phyloP scores from a whole-genome alignment of 2,329 filamentous ascomycete genomes.

The Colletotrichum incanum region DNA sequence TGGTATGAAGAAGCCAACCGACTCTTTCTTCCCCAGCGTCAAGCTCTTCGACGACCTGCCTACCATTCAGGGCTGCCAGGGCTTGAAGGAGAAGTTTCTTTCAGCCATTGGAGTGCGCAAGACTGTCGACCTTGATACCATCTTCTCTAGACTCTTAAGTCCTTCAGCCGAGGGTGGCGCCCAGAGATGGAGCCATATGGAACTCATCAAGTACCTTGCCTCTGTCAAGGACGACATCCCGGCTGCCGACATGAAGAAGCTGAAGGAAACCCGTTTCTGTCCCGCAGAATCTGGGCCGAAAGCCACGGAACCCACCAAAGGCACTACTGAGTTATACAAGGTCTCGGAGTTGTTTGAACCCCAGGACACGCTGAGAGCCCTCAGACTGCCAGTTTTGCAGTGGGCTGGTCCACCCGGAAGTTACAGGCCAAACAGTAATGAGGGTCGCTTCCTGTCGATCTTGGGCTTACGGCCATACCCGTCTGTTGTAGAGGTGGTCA shows the following conservation, averaged over 20 bases:
- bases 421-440: slow-evolving; percentile 75
- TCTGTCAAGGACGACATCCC: slow-evolving; percentile 94
- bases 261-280: slow-evolving; percentile 85
- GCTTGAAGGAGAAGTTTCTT: slow-evolving; percentile 93
- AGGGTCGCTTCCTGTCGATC: slow-evolving; percentile 80
- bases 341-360: slow-evolving; percentile 88
- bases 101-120: slow-evolving; percentile 89
- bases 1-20: slow-evolving; percentile 88
- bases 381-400: slow-evolving; percentile 83
- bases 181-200: slow-evolving; percentile 90
- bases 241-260: slow-evolving; percentile 81
- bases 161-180: slow-evolving; percentile 68
- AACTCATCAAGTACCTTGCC: slow-evolving; percentile 93
- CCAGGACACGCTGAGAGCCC: slow-evolving; percentile 76
- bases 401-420: slow-evolving; percentile 81
- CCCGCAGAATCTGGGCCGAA: slow-evolving; percentile 78
- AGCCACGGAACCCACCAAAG: slow-evolving; percentile 69
- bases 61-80: slow-evolving; percentile 80
- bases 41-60: slow-evolving; percentile 96
- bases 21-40: slow-evolving; percentile 94
- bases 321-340: slow-evolving; percentile 73
- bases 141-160: slow-evolving; percentile 88
- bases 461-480: slow-evolving; percentile 84
- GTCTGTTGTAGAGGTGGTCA: slow-evolving; percentile 80
- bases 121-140: slow-evolving; percentile 93